Evolutionary conservation across 768 basidiomycete species (phyloP).

Genomic region (Cyclocybe cylindracea): DNA sequence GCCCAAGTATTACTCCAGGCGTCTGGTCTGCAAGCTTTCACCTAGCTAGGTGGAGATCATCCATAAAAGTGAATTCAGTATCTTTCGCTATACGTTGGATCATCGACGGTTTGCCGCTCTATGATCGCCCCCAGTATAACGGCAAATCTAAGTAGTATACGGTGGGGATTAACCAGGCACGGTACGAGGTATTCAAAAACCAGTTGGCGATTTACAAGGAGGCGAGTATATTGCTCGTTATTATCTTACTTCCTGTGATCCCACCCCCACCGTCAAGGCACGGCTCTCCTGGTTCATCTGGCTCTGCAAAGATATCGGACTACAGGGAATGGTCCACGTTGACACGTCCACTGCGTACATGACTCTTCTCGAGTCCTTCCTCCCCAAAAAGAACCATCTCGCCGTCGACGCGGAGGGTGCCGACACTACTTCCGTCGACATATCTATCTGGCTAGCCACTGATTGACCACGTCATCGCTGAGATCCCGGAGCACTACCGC

Average conservation of each 20-base stretch:
- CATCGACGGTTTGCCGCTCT: slow-evolving; percentile 49
- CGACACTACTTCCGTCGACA: slow-evolving; percentile 56
- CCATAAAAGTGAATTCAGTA: no score
- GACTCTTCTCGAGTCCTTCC: slow-evolving; percentile 65
- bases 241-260: not conserved
- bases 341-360: slow-evolving; percentile 72
- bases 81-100: no score
- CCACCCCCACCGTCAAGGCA: slow-evolving; percentile 37
- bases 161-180: slow-evolving; percentile 62
- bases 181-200: slow-evolving; percentile 69
- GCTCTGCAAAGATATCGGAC: slow-evolving; percentile 89
- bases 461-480: slow-evolving; percentile 57
- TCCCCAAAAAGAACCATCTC: slow-evolving; percentile 76
- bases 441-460: slow-evolving; percentile 60
- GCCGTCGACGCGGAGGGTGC: slow-evolving; percentile 81
- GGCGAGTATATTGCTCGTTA: slow-evolving; percentile 29
- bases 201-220: slow-evolving; percentile 74
- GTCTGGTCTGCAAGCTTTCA: no score
- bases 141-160: slow-evolving; percentile 43
- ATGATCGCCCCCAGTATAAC: slow-evolving; percentile 61
- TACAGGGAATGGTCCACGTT: slow-evolving; percentile 82
- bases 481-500: slow-evolving; percentile 52
- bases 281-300: slow-evolving; percentile 82
- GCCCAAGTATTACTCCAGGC: no score
- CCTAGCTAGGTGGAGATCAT: no score